Conservation (phyloP, 2,329 filamentous ascomycete genomes). For the Colletotrichum noveboracense region DNA sequence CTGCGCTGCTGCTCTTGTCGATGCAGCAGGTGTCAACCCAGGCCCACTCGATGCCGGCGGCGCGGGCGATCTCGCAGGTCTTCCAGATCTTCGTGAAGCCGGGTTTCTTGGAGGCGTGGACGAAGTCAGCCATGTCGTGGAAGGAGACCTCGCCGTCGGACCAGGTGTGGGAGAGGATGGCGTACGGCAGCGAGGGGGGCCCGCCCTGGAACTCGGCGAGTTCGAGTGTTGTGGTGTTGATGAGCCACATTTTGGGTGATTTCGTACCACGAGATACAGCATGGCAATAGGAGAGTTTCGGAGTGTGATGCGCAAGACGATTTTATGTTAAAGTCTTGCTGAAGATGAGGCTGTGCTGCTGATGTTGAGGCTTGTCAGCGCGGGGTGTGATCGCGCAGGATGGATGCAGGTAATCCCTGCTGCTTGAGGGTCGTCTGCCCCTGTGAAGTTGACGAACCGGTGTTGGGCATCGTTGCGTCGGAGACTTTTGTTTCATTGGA, state of each 20-base stretch:
- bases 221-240: not conserved
- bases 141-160: conserved; percentile 30
- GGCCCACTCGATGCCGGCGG: not conserved
- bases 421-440: not conserved
- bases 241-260: not conserved
- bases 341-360: not conserved
- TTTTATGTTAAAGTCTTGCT: not conserved
- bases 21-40: not conserved
- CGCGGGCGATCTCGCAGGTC: not conserved
- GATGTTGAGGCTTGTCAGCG: not conserved
- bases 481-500: not conserved
- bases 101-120: not conserved
- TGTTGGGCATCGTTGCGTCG: not conserved
- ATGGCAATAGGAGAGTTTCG: fast-evolving
- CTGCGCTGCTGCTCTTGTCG: not conserved
- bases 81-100: not conserved
- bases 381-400: not conserved
- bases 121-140: conserved; percentile 2
- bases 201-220: not conserved
- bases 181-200: not conserved
- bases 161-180: conserved; percentile 27
- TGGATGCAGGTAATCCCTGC: not conserved
- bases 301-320: fast-evolving
- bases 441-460: not conserved
- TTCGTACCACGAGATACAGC: not conserved